These are phyloP conservation scores for Blakeslea trispora DNA, from an alignment of 371 early-diverging fungal genomes.

Conservation along the genomic window DNA sequence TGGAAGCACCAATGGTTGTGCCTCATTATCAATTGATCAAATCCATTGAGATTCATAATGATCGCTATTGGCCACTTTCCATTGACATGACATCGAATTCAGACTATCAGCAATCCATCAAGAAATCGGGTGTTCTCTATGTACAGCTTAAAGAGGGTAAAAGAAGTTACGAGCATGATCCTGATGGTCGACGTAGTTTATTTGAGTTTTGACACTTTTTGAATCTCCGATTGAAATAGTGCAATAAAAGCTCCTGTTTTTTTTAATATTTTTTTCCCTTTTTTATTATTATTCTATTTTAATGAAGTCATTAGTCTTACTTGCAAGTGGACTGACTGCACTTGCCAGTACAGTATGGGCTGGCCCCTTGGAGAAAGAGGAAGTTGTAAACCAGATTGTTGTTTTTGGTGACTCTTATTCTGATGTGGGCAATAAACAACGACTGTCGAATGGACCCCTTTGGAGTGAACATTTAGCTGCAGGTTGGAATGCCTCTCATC, in stretches of 20 bases:
- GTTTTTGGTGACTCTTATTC: conserved; percentile 56
- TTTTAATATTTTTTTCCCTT: too few relatives aligned
- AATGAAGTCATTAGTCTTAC: too few relatives aligned
- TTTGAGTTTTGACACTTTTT: background rate
- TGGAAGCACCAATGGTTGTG: conserved; percentile 67
- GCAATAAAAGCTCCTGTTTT: too few relatives aligned
- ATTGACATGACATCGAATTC: conserved; percentile 45
- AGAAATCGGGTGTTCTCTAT: conserved; percentile 37
- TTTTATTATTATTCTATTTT: too few relatives aligned
- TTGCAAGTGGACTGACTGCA: too few relatives aligned
- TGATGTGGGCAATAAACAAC: conserved; percentile 40
- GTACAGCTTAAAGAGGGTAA: conserved; percentile 24
- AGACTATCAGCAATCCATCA: conserved; percentile 29
- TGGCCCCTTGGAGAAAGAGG: background rate
- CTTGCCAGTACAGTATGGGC: too few relatives aligned
- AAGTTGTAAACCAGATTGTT: conserved; percentile 37
- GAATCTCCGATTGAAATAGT: too few relatives aligned
- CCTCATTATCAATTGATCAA: conserved; percentile 60
- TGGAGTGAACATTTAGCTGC: conserved; percentile 49
- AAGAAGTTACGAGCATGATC: background rate
- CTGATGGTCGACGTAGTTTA: background rate
- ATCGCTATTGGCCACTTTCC: conserved; percentile 63
- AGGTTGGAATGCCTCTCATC: conserved; percentile 44
- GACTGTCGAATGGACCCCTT: conserved; percentile 49
- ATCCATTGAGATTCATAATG: conserved; percentile 52